Evolutionary conservation across 179 eudicot species (phyloP).

Genomic region (Nepenthes alata): DNA sequence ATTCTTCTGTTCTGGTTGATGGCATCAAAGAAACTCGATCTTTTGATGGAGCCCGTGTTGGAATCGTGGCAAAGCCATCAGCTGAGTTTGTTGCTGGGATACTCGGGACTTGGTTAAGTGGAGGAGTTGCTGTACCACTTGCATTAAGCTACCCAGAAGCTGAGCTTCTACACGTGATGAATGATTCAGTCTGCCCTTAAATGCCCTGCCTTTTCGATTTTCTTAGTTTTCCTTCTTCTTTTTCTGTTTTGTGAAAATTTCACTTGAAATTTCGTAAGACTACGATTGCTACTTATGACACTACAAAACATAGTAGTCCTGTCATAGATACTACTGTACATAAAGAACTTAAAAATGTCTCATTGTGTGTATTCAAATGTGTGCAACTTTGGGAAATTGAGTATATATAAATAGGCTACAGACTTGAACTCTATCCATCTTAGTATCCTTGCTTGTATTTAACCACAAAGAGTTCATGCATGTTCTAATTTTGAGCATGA

Average conservation of each 20-base stretch:
- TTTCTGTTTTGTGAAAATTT: not conserved
- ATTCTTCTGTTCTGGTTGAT: slow-evolving; percentile 22
- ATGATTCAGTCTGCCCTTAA: slow-evolving; percentile 61
- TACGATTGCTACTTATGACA: too few relatives aligned
- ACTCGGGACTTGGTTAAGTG: slow-evolving; percentile 91
- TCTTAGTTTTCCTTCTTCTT: not conserved
- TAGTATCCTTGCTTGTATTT: too few relatives aligned
- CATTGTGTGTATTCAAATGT: too few relatives aligned
- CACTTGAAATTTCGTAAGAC: too few relatives aligned
- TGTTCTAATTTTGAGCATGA: too few relatives aligned
- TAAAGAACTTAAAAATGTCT: too few relatives aligned
- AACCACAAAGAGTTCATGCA: too few relatives aligned
- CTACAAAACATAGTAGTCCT: too few relatives aligned
- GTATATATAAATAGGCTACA: too few relatives aligned
- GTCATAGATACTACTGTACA: too few relatives aligned
- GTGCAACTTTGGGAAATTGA: too few relatives aligned
- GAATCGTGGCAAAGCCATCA: slow-evolving; percentile 93
- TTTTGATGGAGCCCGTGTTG: slow-evolving; percentile 77
- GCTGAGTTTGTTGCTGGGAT: slow-evolving; percentile 95
- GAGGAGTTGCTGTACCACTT: slow-evolving; percentile 96
- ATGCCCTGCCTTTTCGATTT: not conserved
- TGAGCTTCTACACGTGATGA: slow-evolving; percentile 96
- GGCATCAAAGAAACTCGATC: slow-evolving; percentile 21
- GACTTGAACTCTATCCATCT: too few relatives aligned
- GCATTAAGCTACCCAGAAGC: slow-evolving; percentile 98